phyloP scores from a whole-genome alignment of 2,329 filamentous ascomycete species.

The Plectosphaerella cucumerina region DNA sequence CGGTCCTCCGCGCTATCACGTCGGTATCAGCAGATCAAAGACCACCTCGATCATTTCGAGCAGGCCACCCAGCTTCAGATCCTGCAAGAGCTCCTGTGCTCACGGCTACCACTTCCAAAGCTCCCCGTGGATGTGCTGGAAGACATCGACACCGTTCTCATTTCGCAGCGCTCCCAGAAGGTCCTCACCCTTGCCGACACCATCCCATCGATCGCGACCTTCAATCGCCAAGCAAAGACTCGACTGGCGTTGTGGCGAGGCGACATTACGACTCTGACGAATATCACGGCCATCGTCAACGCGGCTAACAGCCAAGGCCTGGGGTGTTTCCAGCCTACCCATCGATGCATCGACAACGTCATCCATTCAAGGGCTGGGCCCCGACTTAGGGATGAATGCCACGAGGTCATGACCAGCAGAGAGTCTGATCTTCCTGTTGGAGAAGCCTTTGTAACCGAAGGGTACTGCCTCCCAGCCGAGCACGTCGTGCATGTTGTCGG shows the following conservation, averaged over 20 bases:
- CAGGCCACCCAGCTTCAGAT: slow-evolving; percentile 8
- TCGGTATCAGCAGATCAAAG: slow-evolving; percentile 1
- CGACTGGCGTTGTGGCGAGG: slow-evolving; percentile 24
- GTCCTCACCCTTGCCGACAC: slow-evolving; percentile 4
- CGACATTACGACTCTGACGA: slow-evolving; percentile 25
- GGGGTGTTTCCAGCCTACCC: slow-evolving; percentile 27
- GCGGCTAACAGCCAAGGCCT: slow-evolving; percentile 27
- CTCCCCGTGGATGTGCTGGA: slow-evolving; percentile 11
- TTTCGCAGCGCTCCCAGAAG: slow-evolving; percentile 1
- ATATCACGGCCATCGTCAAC: slow-evolving; percentile 28
- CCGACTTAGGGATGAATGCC: slow-evolving; percentile 23
- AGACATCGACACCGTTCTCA: slow-evolving; percentile 14
- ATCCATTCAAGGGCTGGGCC: slow-evolving; percentile 27
- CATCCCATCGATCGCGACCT: not conserved
- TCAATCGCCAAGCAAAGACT: not conserved
- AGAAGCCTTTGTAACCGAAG: slow-evolving; percentile 20
- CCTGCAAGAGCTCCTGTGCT: slow-evolving; percentile 20
- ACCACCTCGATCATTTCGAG: slow-evolving; percentile 7
- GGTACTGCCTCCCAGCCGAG: slow-evolving; percentile 20
- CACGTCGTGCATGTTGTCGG: slow-evolving; percentile 29
- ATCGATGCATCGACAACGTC: slow-evolving; percentile 29
- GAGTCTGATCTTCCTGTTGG: slow-evolving; percentile 19
- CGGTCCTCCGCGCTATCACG: too few relatives aligned
- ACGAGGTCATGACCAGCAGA: slow-evolving; percentile 17
- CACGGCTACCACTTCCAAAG: slow-evolving; percentile 15